phyloP scores from a whole-genome alignment of 768 basidiomycete species.

The Strobilomyces dryophilus region DNA sequence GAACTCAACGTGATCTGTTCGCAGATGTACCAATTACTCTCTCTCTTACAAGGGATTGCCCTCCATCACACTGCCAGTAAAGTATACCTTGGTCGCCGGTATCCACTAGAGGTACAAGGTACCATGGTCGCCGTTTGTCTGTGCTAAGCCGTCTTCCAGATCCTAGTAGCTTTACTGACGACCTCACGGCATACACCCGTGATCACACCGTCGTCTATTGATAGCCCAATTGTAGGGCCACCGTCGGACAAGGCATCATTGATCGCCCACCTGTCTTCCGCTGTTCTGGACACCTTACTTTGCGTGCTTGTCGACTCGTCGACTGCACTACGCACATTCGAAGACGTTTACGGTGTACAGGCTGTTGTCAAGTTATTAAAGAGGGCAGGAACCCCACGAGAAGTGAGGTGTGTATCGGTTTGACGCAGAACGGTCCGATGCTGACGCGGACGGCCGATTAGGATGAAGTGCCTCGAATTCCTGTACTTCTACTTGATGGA shows the following conservation, averaged over 20 bases:
- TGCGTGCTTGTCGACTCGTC: conserved; percentile 89
- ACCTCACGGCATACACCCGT: conserved; percentile 60
- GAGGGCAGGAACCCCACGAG: conserved; percentile 77
- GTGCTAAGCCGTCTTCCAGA: conserved; percentile 38
- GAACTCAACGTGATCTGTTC: conserved; percentile 47
- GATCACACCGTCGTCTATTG: conserved; percentile 14
- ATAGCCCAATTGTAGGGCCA: neutral
- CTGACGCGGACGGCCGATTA: conserved; percentile 30
- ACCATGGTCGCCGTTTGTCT: neutral
- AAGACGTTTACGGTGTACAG: conserved; percentile 72
- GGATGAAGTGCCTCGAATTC: conserved; percentile 96
- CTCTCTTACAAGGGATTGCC: conserved; percentile 71
- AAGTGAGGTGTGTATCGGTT: conserved; percentile 76
- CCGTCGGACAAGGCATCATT: conserved; percentile 23
- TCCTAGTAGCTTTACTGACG: conserved; percentile 67
- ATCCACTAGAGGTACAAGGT: conserved; percentile 57
- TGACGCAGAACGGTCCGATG: conserved; percentile 4
- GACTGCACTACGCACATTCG: conserved; percentile 69
- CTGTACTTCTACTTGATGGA: conserved; percentile 93
- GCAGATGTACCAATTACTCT: conserved; percentile 57
- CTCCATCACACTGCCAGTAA: conserved; percentile 71
- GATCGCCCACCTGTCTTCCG: conserved; percentile 55
- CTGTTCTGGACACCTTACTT: conserved; percentile 77
- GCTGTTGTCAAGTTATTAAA: conserved; percentile 86
- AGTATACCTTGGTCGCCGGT: conserved; percentile 60